phyloP scores from a whole-genome alignment of 257 asterid genomes.

The Anisodus tanguticus region DNA sequence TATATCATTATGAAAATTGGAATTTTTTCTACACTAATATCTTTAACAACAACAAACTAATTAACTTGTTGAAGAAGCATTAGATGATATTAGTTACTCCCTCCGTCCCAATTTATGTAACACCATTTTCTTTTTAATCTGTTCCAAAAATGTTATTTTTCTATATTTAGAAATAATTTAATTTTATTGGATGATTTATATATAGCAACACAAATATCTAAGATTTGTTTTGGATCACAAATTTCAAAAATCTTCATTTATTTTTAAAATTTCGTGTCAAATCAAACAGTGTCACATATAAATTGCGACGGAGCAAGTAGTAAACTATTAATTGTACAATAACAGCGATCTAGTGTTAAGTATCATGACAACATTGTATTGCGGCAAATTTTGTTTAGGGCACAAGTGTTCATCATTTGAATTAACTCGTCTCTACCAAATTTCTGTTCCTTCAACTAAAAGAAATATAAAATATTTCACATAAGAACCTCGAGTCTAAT shows the following conservation, averaged over 20 bases:
- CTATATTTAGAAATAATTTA: too few species aligned
- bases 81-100: neutral
- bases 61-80: neutral
- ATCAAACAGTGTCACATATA: too few species aligned
- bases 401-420: slow-evolving; percentile 46
- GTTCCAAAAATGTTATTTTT: too few species aligned
- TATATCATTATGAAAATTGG: neutral
- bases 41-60: neutral
- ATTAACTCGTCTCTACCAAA: slow-evolving; percentile 6
- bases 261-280: too few species aligned
- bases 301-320: neutral
- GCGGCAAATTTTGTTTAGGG: slow-evolving; percentile 44
- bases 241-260: too few species aligned
- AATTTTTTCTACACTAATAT: neutral
- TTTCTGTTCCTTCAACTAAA: slow-evolving; percentile 9
- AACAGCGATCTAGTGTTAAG: neutral
- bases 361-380: slow-evolving; percentile 28
- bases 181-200: too few species aligned
- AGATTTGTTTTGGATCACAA: too few species aligned
- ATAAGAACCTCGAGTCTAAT: neutral
- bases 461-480: neutral
- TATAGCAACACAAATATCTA: too few species aligned
- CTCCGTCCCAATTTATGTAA: too few species aligned
- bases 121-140: too few species aligned
- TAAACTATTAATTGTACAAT: neutral